phyloP scores from a whole-genome alignment of 257 asterid species.

The Solanum clarkiae region DNA sequence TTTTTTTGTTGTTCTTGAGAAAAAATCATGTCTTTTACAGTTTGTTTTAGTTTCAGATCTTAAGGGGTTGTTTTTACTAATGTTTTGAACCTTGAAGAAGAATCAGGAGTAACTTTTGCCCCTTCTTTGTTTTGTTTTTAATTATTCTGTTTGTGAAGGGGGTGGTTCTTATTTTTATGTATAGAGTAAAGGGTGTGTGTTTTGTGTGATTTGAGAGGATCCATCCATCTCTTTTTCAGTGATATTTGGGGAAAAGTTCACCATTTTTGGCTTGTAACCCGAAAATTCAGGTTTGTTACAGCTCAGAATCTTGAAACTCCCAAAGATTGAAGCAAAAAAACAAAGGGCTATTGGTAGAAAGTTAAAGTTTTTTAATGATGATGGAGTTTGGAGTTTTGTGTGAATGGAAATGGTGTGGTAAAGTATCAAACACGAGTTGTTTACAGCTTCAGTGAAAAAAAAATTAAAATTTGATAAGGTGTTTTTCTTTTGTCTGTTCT shows the following conservation, averaged over 20 bases:
- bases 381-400: conserved; percentile 9
- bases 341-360: not conserved
- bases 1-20: not conserved
- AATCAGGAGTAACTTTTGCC: not conserved
- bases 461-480: not conserved
- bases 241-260: not conserved
- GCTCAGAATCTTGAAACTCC: not conserved
- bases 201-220: not conserved
- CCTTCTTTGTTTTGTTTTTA: not conserved
- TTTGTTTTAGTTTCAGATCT: not conserved
- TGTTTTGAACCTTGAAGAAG: not conserved
- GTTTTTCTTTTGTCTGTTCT: conserved; percentile 26
- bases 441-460: conserved; percentile 4
- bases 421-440: not conserved
- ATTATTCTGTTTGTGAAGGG: not conserved
- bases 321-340: not conserved
- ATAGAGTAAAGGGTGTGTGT: not conserved
- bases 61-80: not conserved
- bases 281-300: not conserved
- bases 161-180: not conserved
- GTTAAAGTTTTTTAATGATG: not conserved
- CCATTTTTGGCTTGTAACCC: not conserved
- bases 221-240: not conserved
- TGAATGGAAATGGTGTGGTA: conserved; percentile 5
- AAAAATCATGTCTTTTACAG: not conserved